Evolutionary conservation across 2,329 filamentous ascomycete species (phyloP), one percentile per base, ranked within the genome.

Genomic region (Pestalotiopsis sp.): DNA sequence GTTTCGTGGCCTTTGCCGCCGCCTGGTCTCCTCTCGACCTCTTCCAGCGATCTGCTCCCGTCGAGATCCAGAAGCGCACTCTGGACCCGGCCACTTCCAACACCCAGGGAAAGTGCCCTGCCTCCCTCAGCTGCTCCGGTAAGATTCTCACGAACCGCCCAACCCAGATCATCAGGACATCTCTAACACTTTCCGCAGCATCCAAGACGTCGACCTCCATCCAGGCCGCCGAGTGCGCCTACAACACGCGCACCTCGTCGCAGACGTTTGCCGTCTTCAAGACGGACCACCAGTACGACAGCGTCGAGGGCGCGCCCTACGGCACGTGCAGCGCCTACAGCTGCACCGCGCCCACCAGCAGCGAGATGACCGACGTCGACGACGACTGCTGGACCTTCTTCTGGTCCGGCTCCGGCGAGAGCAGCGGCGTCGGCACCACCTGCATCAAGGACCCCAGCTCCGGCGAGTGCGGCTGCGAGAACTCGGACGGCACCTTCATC

Each of bases 241-340:
- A 81, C 76, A 81, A 81, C 74, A 81, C 79, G 6, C 77, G 79
- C 17, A 75, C 75, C 11, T 78, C 76, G 0, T 68, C 52, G 17
- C 78, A 81, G 70, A 81, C 79, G 49, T 81, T 80, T 66, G 79
- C 79, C 23, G 76, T 81, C 67, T 81, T 81, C 72, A 71, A 72
- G 25, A 80, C 78, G 6, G 82, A 86, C 74, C 83, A 84, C 74
- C 73, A 83, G 67, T 84, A 84, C 72, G 81, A 85, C 71, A 71
- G 69, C 25, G 73, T 73, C 69, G 67, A 84, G 69, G 84, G 84
- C 27, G 80, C 78, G 2, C 84, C 84, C 2, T 86, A 86, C 72
- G 84, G 84, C 1, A 85, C 82, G 4, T 86, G 82, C 74, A 75
- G 70, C 31, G 81, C 81, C 1, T 84, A 83, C 72, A 82, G 80